Evolutionary conservation across 2,329 filamentous ascomycete genomes (phyloP).

Genomic region (Leptographium procerum): DNA sequence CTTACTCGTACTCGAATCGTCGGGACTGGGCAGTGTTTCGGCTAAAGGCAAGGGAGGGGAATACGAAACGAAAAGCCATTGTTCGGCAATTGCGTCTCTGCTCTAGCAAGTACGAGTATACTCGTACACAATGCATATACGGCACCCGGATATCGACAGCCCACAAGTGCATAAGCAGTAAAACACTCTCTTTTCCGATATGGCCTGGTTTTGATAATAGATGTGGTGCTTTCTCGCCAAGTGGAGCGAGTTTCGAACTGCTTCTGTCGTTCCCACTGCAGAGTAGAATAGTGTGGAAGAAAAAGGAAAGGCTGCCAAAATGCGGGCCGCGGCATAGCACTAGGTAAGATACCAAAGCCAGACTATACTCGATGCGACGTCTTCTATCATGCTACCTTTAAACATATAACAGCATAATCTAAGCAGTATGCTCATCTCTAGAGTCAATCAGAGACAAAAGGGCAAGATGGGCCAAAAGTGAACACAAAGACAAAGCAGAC

Average conservation of each 20-base stretch:
- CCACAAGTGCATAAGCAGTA: not conserved
- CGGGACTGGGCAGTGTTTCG: not conserved
- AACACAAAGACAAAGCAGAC: no score
- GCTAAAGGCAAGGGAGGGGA: not conserved
- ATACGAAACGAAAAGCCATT: not conserved
- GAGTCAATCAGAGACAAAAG: no score
- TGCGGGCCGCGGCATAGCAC: not conserved
- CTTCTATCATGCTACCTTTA: not conserved
- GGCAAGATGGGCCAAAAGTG: no score
- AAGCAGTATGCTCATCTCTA: no score
- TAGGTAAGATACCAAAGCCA: not conserved
- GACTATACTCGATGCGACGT: not conserved
- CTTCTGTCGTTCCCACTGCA: not conserved
- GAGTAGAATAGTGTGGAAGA: not conserved
- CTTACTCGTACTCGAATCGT: not conserved
- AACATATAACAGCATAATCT: no score
- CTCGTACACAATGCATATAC: not conserved
- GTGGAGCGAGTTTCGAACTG: not conserved
- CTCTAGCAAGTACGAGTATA: no score
- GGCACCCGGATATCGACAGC: not conserved
- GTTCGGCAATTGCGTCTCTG: not conserved
- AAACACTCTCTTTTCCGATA: not conserved
- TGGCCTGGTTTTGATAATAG: not conserved
- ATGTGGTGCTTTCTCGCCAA: not conserved
- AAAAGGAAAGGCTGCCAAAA: not conserved